phyloP scores from a whole-genome alignment of 768 basidiomycete genomes.

The Hypholoma fasciculare region DNA sequence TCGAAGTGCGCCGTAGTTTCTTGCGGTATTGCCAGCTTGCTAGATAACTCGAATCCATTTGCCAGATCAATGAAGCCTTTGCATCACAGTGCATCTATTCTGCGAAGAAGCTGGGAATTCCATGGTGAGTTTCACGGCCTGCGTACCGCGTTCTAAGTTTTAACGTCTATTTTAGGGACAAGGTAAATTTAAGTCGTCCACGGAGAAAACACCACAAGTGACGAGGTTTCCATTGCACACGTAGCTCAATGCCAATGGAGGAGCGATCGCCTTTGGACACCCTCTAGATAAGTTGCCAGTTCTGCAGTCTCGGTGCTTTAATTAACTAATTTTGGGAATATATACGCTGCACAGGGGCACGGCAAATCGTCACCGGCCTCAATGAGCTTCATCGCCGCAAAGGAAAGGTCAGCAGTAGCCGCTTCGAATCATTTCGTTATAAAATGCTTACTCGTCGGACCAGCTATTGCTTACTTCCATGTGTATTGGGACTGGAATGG shows the following conservation, averaged over 20 bases:
- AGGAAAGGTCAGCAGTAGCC: conserved; percentile 53
- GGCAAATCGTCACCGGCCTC: conserved; percentile 84
- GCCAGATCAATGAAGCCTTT: conserved; percentile 89
- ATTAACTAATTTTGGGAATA: conserved; percentile 15
- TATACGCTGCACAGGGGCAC: conserved; percentile 77
- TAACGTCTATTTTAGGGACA: conserved; percentile 29
- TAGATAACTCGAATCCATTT: background rate
- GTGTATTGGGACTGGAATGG: conserved; percentile 93
- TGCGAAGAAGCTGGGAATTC: conserved; percentile 61
- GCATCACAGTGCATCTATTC: conserved; percentile 82
- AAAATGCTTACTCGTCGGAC: background rate
- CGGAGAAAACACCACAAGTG: background rate
- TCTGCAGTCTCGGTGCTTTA: conserved; percentile 15
- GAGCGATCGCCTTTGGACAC: conserved; percentile 86
- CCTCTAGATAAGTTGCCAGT: conserved; percentile 65
- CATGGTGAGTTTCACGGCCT: conserved; percentile 29
- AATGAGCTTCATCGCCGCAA: conserved; percentile 68
- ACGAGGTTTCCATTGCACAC: background rate
- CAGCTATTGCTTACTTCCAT: conserved; percentile 85
- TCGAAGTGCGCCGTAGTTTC: conserved; percentile 52
- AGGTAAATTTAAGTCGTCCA: conserved; percentile 21
- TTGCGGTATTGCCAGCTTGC: background rate
- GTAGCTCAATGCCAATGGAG: conserved; percentile 86
- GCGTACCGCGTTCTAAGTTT: background rate
- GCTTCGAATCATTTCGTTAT: conserved; percentile 2